A percentile compares a stretch with the other conserved stretches of the same genome.
These are phyloP conservation scores for Bisporella sp. DNA, from an alignment of 2,329 filamentous ascomycete species.

Conservation along the genomic window DNA sequence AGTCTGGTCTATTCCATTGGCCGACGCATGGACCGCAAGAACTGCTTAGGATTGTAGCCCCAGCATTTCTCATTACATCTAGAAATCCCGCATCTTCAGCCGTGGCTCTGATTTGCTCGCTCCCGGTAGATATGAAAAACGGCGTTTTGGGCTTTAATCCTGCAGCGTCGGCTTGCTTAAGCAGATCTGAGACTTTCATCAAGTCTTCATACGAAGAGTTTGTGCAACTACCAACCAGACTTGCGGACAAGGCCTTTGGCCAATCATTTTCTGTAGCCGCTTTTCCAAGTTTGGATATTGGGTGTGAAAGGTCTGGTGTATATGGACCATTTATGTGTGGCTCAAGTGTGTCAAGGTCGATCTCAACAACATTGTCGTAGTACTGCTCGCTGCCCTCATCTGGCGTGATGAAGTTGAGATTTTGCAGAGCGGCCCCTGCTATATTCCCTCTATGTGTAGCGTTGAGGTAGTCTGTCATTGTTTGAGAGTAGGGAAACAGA, in stretches of 20 bases:
- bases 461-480: constrained; percentile 27
- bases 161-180: constrained; percentile 25
- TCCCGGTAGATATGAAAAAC: constrained; percentile 28
- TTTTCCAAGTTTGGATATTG: constrained; percentile 25
- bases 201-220: constrained; percentile 32
- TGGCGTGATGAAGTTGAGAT: constrained; percentile 16
- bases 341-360: constrained; percentile 28
- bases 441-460: constrained; percentile 25
- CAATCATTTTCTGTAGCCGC: constrained; percentile 23
- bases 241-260: constrained; percentile 25
- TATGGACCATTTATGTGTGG: constrained; percentile 31
- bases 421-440: constrained; percentile 6
- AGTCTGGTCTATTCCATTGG: constrained; percentile 29
- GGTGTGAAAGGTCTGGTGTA: constrained; percentile 29
- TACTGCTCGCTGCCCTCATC: constrained; percentile 24
- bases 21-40: constrained; percentile 31
- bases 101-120: constrained; percentile 29
- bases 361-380: constrained; percentile 30
- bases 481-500: constrained; percentile 29
- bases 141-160: constrained; percentile 26
- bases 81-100: constrained; percentile 26
- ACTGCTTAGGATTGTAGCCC: constrained; percentile 27
- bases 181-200: constrained; percentile 23
- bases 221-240: constrained; percentile 30
- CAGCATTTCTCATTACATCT: constrained; percentile 22